A percentile compares a stretch with the other conserved stretches of the same genome.
Evolutionary conservation across 2,329 filamentous ascomycete genomes (phyloP).

Genomic region (Botrytis elliptica): DNA sequence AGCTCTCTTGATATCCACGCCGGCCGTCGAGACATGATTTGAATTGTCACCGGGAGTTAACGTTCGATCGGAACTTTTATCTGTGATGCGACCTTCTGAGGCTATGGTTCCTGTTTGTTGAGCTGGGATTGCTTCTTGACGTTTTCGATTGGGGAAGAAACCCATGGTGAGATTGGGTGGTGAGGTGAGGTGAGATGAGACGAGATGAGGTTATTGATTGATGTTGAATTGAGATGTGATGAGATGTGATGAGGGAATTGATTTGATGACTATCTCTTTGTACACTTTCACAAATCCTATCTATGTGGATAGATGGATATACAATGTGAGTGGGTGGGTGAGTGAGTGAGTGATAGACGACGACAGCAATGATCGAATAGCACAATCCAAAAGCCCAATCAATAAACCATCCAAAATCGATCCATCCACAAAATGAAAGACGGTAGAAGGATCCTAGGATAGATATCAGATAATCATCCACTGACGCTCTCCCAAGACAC

Average conservation of each 20-base stretch:
- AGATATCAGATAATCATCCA: background rate
- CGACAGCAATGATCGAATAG: background rate
- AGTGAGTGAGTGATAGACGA: background rate
- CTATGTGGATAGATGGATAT: background rate
- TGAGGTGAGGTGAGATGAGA: conserved; percentile 31
- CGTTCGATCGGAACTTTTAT: conserved; percentile 29
- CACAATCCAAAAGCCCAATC: background rate
- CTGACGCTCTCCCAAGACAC: background rate
- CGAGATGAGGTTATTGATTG: too few relatives aligned
- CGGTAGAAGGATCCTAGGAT: background rate
- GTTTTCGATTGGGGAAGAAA: conserved; percentile 28
- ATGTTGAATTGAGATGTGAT: too few relatives aligned
- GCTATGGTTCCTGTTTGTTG: conserved; percentile 21
- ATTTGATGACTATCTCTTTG: background rate
- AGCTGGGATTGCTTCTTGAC: conserved; percentile 23
- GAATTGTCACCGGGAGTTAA: conserved; percentile 30
- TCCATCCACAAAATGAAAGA: background rate
- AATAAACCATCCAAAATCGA: background rate
- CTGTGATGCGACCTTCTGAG: conserved; percentile 16
- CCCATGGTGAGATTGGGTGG: conserved; percentile 35
- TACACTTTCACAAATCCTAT: background rate
- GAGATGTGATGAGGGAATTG: background rate
- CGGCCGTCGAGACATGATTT: conserved; percentile 20
- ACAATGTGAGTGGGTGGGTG: background rate
- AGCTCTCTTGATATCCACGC: conserved; percentile 45